Evolutionary conservation across 169 alveolate genomes (phyloP), one percentile per base, ranked within the genome.

Genomic region (Plasmodium falciparum): DNA sequence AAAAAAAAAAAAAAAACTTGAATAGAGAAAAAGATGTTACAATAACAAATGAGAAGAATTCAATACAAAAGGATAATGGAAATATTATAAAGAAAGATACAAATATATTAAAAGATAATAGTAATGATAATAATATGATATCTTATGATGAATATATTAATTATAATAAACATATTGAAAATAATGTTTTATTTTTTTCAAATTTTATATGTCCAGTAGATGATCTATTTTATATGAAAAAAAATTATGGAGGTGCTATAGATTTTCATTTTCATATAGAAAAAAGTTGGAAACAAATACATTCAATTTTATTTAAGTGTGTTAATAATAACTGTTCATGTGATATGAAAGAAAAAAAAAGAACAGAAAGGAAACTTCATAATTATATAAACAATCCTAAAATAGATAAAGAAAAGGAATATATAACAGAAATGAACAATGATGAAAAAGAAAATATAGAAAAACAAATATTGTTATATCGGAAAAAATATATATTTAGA

Each of bases 251-350:
- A 15, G 83, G 73, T 39, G 78, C 83, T n/a, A 67, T 71, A 20
- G 90, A 80, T 39, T 33, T 80, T 5, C 90, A 80, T 72, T 69
- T 80, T n/a, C 83, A 80, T 4, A 69, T 80, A 4, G 65, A 67
- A 2, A 80, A 26, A 59, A 80, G 49, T 49, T 67, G 45, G 17
- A 69, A 49, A 71, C 24, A 67, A 49, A 67, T 80, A 2, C 67
- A 50, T 13, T 15, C 39, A 7, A 15, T 33, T n/a, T 56, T 80
- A 39, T 80, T 15, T 50, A 26, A 22, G 2, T 15, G 15, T 24
- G 7, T 80, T 12, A 54, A 62, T 47, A 80, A 49, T 7, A 39
- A 67, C 12, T 11, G 2, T 67, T 26, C 56, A 67, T 67, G 45
- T 67, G 1, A 67, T 20, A 11, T n/a, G 29, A 54, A 66, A 24